Evolutionary conservation across 176 grass and related monocot species (phyloP).

Genomic region (Cocos nucifera): DNA sequence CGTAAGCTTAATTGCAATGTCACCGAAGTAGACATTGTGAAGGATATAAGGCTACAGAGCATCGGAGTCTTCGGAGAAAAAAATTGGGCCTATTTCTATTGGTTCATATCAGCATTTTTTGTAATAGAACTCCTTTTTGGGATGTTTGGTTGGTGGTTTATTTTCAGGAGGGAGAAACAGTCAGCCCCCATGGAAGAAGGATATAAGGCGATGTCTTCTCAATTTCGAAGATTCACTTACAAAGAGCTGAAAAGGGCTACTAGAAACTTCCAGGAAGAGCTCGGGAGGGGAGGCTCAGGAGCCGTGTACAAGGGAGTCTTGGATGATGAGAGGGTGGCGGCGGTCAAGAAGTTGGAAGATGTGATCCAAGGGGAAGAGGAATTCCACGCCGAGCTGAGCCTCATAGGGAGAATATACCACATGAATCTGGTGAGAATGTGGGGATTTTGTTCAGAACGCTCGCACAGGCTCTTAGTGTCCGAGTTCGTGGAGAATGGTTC

Average conservation of each 20-base stretch:
- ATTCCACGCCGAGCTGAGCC: conserved; percentile 21
- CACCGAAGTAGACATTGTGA: background rate
- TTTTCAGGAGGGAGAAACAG: background rate
- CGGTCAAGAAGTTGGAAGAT: conserved; percentile 27
- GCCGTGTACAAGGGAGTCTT: too few species aligned
- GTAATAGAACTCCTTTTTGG: conserved; percentile 16
- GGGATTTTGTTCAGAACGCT: conserved; percentile 21
- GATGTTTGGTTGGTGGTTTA: conserved; percentile 9
- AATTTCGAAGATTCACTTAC: conserved; percentile 22
- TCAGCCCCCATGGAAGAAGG: conserved; percentile 4
- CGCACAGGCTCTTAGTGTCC: conserved; percentile 24
- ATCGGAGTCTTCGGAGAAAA: background rate
- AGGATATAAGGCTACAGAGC: too few species aligned
- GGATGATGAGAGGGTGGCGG: conserved; percentile 10
- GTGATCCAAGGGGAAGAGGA: conserved; percentile 20
- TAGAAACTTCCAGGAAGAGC: conserved; percentile 14
- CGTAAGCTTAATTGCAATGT: background rate
- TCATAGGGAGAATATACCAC: conserved; percentile 25
- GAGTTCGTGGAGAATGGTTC: conserved; percentile 29
- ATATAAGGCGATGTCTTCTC: conserved; percentile 8
- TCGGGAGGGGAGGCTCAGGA: background rate
- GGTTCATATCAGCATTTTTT: conserved; percentile 6
- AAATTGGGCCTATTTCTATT: conserved; percentile 20
- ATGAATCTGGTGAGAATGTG: conserved; percentile 27
- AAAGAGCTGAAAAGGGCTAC: conserved; percentile 20